phyloP scores from a whole-genome alignment of 1,139 yeast genomes.

The Debaryomyces nepalensis region DNA sequence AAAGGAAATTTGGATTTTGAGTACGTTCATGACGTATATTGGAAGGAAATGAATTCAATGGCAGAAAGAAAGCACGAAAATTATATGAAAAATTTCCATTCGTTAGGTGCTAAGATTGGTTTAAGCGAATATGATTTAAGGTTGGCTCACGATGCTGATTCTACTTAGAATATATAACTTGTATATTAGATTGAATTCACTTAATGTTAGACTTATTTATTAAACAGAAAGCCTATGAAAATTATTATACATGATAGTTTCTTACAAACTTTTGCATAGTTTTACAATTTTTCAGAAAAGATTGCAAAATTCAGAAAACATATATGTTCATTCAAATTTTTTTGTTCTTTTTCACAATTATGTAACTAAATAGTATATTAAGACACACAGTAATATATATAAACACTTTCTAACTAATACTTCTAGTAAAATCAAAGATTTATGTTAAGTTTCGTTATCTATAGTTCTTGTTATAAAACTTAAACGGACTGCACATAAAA shows the following conservation, averaged over 20 bases:
- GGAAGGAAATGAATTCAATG: slow-evolving; percentile 71
- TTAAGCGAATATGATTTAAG: slow-evolving; percentile 59
- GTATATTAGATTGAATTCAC: background rate
- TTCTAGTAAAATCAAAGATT: too few species aligned
- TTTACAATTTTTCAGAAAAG: too few species aligned
- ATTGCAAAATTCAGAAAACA: too few species aligned
- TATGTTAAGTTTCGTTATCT: background rate
- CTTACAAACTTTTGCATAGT: too few species aligned
- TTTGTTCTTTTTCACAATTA: too few species aligned
- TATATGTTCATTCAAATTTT: too few species aligned
- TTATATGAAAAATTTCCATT: slow-evolving; percentile 65
- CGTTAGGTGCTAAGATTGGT: slow-evolving; percentile 74
- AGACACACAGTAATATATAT: too few species aligned
- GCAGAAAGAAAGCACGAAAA: slow-evolving; percentile 57
- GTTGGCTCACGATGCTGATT: slow-evolving; percentile 1
- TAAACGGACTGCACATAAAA: slow-evolving; percentile 3
- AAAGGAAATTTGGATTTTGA: slow-evolving; percentile 85
- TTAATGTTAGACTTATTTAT: background rate
- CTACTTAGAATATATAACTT: background rate
- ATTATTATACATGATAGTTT: too few species aligned
- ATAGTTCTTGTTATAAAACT: background rate
- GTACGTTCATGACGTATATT: slow-evolving; percentile 77
- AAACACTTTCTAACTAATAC: background rate
- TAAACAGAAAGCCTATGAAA: too few species aligned
- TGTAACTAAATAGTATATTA: too few species aligned